Evolutionary conservation across 108 stramenopile genomes (phyloP), one percentile per base, ranked within the genome.

Genomic region (Fistulifera pelliculosa): DNA sequence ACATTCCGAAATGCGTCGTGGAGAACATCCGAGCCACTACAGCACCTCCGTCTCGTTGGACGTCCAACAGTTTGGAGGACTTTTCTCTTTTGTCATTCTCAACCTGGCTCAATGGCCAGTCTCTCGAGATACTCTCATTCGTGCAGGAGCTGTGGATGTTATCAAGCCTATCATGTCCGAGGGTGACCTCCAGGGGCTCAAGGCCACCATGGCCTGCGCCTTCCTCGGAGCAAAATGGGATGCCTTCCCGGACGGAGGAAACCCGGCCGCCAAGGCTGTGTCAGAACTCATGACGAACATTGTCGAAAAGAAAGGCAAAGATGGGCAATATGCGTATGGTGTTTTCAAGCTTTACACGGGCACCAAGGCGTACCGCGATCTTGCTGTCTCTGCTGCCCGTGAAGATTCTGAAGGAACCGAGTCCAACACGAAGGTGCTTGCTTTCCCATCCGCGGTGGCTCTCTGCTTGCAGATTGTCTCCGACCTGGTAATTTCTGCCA

Each of bases 331-430:
- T 61, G 85, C 91, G 7, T 88, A 87, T 39, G 91, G 91, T 50
- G 91, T 93, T 47, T 93, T 93, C 81, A 93, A 93, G 78, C 80
- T 93, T 15, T 88, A 87, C 72, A 93, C 87, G 12, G 87, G 87
- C 31, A 85, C 81, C 64, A 91, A 91, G 68, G 90, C 90, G 2
- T 91, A 83, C 72, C 75, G 85, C 43, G 85, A 87, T 54, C 75
- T 93, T 26, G 69, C 79, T 56, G 64, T 51, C 45, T 73, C 87
- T 27, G 87, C 85, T 44, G 57, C 62, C 47, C 66, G 58, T 42
- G 70, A 78, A 17, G 85, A 79, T 38, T 52, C 57, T 25, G 75
- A 74, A 40, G 73, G 65, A 24, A 66, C 58, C 15, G 78, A 77
- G 31, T 47, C 63, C 22, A 78, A 74, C 70, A 85, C 81, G 61